These are phyloP conservation scores for Ophiosphaerella narmari DNA, from an alignment of 2,329 filamentous ascomycete species.

Conservation along the genomic window DNA sequence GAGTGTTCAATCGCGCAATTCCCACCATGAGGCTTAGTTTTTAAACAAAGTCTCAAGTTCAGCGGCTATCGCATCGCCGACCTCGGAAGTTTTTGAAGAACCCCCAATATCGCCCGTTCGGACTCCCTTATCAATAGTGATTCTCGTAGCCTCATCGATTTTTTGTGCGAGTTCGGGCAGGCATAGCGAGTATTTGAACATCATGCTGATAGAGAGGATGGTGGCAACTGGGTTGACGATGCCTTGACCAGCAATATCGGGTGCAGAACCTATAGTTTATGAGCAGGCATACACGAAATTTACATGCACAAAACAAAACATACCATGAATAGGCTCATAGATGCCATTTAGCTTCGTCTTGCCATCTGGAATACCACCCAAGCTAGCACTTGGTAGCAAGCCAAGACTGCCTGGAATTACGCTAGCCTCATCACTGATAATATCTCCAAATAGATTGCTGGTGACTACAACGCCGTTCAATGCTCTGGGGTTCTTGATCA, in stretches of 20 bases:
- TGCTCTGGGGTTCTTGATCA: conserved; percentile 89
- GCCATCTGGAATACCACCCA: conserved; percentile 84
- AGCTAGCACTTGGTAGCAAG: conserved; percentile 82
- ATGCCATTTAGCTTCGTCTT: conserved; percentile 88
- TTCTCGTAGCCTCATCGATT: conserved; percentile 80
- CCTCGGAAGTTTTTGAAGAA: conserved; percentile 70
- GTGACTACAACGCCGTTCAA: conserved; percentile 92
- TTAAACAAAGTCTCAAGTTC: conserved; percentile 72
- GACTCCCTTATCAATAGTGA: conserved; percentile 77
- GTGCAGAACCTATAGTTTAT: conserved; percentile 70
- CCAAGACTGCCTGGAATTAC: conserved; percentile 92
- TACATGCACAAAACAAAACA: conserved; percentile 20
- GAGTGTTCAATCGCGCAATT: too few species aligned
- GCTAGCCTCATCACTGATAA: conserved; percentile 92
- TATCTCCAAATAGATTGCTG: conserved; percentile 94
- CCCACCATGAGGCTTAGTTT: conserved; percentile 22
- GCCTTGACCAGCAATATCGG: conserved; percentile 89
- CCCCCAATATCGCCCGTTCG: conserved; percentile 87
- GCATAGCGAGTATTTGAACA: conserved; percentile 90
- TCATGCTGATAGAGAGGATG: conserved; percentile 91
- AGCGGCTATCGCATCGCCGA: conserved; percentile 79
- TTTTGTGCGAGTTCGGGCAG: conserved; percentile 76
- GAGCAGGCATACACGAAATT: conserved; percentile 9
- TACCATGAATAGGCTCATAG: conserved; percentile 97
- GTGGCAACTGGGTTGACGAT: conserved; percentile 92